These are phyloP conservation scores for Fusarium palustre DNA, from an alignment of 2,329 filamentous ascomycete species.

Conservation along the genomic window DNA sequence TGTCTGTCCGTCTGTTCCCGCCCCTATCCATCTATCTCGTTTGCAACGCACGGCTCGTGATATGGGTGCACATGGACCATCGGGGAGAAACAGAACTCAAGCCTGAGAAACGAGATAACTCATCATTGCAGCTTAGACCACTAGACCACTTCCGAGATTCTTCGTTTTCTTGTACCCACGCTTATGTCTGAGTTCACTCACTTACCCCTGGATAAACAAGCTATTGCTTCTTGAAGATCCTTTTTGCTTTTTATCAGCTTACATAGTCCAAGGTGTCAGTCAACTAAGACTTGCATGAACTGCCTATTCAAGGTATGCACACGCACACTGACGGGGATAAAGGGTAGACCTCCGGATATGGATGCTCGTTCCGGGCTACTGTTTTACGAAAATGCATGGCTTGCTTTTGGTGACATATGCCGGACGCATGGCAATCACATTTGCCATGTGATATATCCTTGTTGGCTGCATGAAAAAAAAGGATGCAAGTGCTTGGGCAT, in stretches of 20 bases:
- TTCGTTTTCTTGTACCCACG: not conserved
- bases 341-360: conserved; percentile 1
- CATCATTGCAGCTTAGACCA: not conserved
- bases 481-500: conserved; percentile 2
- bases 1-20: not conserved
- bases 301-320: not conserved
- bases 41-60: not conserved
- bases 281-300: conserved; percentile 27
- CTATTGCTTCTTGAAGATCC: conserved; percentile 1
- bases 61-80: not conserved
- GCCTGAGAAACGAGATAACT: not conserved
- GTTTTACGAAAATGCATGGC: conserved; percentile 11
- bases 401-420: conserved; percentile 14
- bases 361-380: conserved; percentile 3
- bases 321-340: conserved; percentile 9
- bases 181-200: not conserved
- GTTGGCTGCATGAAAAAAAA: conserved; percentile 15
- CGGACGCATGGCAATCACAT: conserved; percentile 22
- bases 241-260: conserved; percentile 14
- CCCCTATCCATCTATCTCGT: not conserved
- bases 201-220: not conserved
- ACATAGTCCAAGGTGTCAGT: not conserved
- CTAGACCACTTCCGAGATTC: not conserved
- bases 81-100: not conserved
- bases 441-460: conserved; percentile 16